Conservation (phyloP, 345 rosid species). For the Citrus maxima region DNA sequence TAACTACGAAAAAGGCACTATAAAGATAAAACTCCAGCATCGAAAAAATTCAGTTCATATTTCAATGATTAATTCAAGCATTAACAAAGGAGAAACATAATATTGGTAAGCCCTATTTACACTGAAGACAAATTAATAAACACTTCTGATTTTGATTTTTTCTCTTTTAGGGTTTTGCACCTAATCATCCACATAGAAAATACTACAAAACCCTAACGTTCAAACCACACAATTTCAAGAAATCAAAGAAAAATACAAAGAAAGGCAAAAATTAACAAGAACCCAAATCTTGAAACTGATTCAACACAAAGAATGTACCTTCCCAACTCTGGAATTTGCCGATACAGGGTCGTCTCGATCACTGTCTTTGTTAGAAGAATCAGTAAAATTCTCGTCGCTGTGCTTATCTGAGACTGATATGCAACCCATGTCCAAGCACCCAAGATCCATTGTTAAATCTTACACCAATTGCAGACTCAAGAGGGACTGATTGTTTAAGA, state of each 20-base stretch:
- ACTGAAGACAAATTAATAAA: background rate
- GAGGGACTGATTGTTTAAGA: background rate
- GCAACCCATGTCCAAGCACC: slow-evolving; percentile 71
- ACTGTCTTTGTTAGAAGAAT: slow-evolving; percentile 22
- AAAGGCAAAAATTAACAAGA: background rate
- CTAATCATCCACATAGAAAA: background rate
- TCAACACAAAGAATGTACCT: slow-evolving; percentile 30
- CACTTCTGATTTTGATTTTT: background rate
- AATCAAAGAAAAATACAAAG: background rate
- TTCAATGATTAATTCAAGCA: background rate
- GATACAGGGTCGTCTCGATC: slow-evolving; percentile 26
- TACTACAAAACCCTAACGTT: background rate
- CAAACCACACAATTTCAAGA: background rate
- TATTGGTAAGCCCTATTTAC: background rate
- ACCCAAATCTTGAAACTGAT: slow-evolving; percentile 9
- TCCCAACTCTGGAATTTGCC: slow-evolving; percentile 41
- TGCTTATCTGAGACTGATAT: slow-evolving; percentile 37
- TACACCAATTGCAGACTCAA: background rate
- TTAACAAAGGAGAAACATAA: background rate
- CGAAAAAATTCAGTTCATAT: background rate
- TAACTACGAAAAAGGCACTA: background rate
- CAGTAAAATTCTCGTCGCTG: slow-evolving; percentile 14
- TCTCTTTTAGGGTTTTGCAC: background rate
- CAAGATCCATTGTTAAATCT: slow-evolving; percentile 50
- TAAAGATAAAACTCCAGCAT: background rate